Evolutionary conservation across 371 early-diverging fungal species (phyloP).

Genomic region (Zychaea mexicana): DNA sequence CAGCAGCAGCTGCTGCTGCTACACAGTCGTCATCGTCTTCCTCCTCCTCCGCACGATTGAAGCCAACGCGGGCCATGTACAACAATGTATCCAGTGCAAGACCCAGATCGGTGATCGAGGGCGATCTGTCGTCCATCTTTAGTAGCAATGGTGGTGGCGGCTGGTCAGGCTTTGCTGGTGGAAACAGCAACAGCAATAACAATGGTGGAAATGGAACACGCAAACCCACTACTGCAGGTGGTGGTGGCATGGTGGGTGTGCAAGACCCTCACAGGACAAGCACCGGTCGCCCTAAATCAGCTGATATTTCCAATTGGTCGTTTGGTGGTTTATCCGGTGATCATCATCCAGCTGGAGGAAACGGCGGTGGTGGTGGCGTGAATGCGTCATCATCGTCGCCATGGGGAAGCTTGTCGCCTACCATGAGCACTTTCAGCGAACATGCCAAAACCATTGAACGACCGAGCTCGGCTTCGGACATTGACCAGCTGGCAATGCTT

Average conservation of each 20-base stretch:
- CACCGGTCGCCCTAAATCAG: slow-evolving; percentile 60
- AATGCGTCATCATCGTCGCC: neutral
- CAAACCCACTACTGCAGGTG: neutral
- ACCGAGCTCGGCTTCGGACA: slow-evolving; percentile 54
- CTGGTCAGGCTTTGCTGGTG: neutral
- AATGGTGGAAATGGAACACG: too few relatives aligned
- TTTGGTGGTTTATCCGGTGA: slow-evolving; percentile 13
- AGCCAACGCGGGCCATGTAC: slow-evolving; percentile 2
- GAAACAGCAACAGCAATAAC: slow-evolving; percentile 5
- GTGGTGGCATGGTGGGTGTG: slow-evolving; percentile 23
- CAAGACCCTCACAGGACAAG: slow-evolving; percentile 26
- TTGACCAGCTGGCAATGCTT: slow-evolving; percentile 31
- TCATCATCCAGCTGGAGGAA: neutral
- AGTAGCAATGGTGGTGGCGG: slow-evolving; percentile 6
- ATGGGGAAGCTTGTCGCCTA: slow-evolving; percentile 46
- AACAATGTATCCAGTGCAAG: slow-evolving; percentile 12
- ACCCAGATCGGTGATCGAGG: slow-evolving; percentile 55
- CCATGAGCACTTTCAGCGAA: slow-evolving; percentile 33
- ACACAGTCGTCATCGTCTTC: neutral
- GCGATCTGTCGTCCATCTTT: slow-evolving; percentile 51
- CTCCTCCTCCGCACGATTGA: slow-evolving; percentile 10
- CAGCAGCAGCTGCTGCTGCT: neutral
- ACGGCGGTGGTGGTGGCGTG: neutral
- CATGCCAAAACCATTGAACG: slow-evolving; percentile 47
- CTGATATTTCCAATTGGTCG: slow-evolving; percentile 52